phyloP scores from a whole-genome alignment of 192 early-diverging fungal genomes.

The Mycoemilia scoparia region DNA sequence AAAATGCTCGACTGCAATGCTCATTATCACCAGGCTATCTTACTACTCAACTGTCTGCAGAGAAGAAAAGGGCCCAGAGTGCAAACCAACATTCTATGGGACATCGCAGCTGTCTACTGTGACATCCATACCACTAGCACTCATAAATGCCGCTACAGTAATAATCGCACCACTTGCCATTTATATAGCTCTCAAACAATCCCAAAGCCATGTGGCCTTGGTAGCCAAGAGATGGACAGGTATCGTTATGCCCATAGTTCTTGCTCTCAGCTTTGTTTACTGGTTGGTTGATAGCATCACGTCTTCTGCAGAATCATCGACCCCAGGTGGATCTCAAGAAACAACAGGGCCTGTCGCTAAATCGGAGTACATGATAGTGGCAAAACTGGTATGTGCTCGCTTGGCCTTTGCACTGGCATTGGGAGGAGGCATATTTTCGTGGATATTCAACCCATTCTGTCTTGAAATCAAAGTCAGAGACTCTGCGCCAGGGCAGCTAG shows the following conservation, averaged over 20 bases:
- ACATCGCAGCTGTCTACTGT: slow-evolving; percentile 21
- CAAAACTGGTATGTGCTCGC: slow-evolving; percentile 31
- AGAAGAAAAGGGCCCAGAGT: slow-evolving; percentile 68
- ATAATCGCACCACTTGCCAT: slow-evolving; percentile 22
- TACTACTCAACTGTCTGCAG: slow-evolving; percentile 62
- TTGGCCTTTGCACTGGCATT: slow-evolving; percentile 34
- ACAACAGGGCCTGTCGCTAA: background rate
- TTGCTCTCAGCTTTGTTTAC: slow-evolving; percentile 33
- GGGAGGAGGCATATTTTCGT: slow-evolving; percentile 30
- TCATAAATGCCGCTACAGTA: slow-evolving; percentile 10
- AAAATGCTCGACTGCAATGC: slow-evolving; percentile 24
- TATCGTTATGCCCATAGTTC: slow-evolving; percentile 33
- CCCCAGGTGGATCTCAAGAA: background rate
- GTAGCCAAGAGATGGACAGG: slow-evolving; percentile 31
- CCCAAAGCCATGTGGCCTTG: slow-evolving; percentile 35
- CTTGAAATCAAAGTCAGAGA: slow-evolving; percentile 21
- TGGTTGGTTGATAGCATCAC: slow-evolving; percentile 31
- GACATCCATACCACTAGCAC: slow-evolving; percentile 7
- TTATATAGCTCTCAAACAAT: slow-evolving; percentile 17
- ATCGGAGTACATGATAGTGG: slow-evolving; percentile 15
- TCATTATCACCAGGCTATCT: slow-evolving; percentile 35
- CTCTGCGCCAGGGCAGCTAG: background rate
- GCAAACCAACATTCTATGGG: slow-evolving; percentile 65
- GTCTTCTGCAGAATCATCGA: background rate
- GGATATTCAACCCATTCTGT: slow-evolving; percentile 35